Base-by-base conservation (phyloP, 306 rosid genomes). In the Vigna unguiculata region DNA sequence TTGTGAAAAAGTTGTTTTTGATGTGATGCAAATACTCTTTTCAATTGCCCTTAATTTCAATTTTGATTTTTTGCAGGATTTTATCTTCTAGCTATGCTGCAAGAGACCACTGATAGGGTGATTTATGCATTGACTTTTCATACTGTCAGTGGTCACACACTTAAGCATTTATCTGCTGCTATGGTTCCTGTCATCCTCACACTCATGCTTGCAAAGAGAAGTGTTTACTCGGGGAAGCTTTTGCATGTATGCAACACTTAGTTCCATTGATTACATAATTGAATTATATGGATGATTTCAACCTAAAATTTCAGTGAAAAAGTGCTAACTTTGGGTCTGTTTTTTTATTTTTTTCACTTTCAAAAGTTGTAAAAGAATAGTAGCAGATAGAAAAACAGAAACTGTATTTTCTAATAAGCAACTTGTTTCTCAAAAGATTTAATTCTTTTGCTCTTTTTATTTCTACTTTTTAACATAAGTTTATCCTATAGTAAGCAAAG, bases 191-290 rank as follows among this genome's bases (percentile, higher is more conserved):
- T 86, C 83, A 82, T 92, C 85, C 55, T 87, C 78, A 85, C 95
- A 19, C 82, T 94, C 48, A 92, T 94, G 98, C 98, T 94, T 78
- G 96, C 93, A 48, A 92, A 86, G 89, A 90, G 98, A 79, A 78
- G 73, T 41, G 63, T 85, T 76, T 75, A 87, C 84, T 43, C 59
- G 25, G 88, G 70, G 69, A 93, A 91, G 93, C 85, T 83, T 66
- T 65, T 25, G 30, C 84, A 46, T n/a, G 79, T 67, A 28, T 7
- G 72, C 30, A 54, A 52, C 58, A 11, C 25, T 58, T n/a, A 7
- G 53, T 40, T 53, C 53, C 66, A 58, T 81, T 64, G 13, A 10
- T 24, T 48, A 19, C 11, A 9, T 57, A 20, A 48, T 71, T 52
- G 69, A 64, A 59, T 43, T 72, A 52, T 71, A 9, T 55, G 67